A percentile compares a stretch with the other conserved stretches of the same genome.
Evolutionary conservation across 1,139 yeast species (phyloP).

Genomic region (Spencermartinsiella ligniputridi): DNA sequence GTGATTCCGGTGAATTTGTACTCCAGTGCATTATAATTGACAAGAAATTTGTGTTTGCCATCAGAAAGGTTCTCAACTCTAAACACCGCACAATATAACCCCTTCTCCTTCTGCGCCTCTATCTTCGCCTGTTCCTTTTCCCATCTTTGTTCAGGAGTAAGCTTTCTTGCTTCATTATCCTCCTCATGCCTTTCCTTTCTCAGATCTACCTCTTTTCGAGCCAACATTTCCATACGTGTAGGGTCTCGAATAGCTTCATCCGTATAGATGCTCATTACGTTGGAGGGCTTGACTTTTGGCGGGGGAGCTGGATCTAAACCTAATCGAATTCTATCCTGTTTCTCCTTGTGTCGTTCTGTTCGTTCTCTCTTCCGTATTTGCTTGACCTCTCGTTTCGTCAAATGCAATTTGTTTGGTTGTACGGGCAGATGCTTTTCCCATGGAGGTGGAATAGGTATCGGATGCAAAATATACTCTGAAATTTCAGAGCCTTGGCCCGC

Average conservation of each 20-base stretch:
- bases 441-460: conserved; percentile 59
- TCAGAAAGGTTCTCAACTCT: conserved; percentile 50
- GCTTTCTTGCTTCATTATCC: conserved; percentile 57
- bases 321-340: conserved; percentile 69
- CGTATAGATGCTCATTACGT: conserved; percentile 79
- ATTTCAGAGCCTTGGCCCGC: conserved; percentile 48
- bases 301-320: conserved; percentile 88
- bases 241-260: conserved; percentile 90
- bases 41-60: conserved; percentile 65
- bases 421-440: conserved; percentile 46
- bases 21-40: conserved; percentile 78
- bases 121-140: conserved; percentile 44
- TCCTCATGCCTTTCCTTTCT: conserved; percentile 58
- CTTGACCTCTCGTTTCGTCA: conserved; percentile 76
- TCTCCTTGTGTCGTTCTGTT: conserved; percentile 57
- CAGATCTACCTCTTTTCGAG: conserved; percentile 61
- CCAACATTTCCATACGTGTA: conserved; percentile 73
- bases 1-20: conserved; percentile 59
- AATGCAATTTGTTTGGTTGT: conserved; percentile 43
- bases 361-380: conserved; percentile 70
- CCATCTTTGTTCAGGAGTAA: conserved; percentile 54
- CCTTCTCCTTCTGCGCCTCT: conserved; percentile 49
- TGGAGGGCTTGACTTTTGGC: conserved; percentile 79
- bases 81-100: conserved; percentile 58
- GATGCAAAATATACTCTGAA: conserved; percentile 72